A percentile compares a stretch with the other conserved stretches of the same genome.
Evolutionary conservation across 2,329 filamentous ascomycete species (phyloP).

Genomic region (Xylariaceae sp.): DNA sequence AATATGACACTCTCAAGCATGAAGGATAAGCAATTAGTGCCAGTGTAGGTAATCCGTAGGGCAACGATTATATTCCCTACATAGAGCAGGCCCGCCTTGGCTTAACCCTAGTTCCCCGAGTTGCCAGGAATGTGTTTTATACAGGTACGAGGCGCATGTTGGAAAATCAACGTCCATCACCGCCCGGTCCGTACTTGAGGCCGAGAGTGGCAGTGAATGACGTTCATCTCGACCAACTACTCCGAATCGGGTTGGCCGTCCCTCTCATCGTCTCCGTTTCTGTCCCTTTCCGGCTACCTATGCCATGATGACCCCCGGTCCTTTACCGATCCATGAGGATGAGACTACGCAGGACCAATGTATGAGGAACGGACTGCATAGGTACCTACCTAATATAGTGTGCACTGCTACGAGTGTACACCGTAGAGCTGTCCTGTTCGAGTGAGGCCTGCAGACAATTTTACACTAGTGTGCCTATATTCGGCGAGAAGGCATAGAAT

Average conservation of each 20-base stretch:
- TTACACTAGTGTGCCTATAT: neutral
- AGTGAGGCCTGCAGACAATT: neutral
- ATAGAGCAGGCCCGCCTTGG: neutral
- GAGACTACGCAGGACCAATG: neutral
- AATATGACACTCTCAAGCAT: too few species aligned
- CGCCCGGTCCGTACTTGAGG: neutral
- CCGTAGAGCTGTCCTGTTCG: neutral
- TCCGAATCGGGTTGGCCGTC: constrained; percentile 13
- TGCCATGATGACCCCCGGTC: neutral
- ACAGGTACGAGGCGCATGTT: neutral
- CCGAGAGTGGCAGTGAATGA: constrained; percentile 1
- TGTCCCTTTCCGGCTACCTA: neutral
- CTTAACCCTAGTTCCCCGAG: neutral
- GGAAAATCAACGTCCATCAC: neutral
- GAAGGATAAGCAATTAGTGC: too few species aligned
- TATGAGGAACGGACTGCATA: constrained; percentile 1
- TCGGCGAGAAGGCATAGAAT: neutral
- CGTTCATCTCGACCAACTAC: constrained; percentile 2
- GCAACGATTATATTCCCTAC: neutral
- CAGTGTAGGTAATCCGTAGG: too few species aligned
- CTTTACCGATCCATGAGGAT: constrained; percentile 6
- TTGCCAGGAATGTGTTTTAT: neutral
- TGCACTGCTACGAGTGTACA: neutral
- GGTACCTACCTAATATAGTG: neutral
- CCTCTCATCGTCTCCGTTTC: constrained; percentile 5